A percentile compares a stretch with the other conserved stretches of the same genome.
Evolutionary conservation across 2,329 filamentous ascomycete genomes (phyloP).

Genomic region (Aspergillus chevalieri): DNA sequence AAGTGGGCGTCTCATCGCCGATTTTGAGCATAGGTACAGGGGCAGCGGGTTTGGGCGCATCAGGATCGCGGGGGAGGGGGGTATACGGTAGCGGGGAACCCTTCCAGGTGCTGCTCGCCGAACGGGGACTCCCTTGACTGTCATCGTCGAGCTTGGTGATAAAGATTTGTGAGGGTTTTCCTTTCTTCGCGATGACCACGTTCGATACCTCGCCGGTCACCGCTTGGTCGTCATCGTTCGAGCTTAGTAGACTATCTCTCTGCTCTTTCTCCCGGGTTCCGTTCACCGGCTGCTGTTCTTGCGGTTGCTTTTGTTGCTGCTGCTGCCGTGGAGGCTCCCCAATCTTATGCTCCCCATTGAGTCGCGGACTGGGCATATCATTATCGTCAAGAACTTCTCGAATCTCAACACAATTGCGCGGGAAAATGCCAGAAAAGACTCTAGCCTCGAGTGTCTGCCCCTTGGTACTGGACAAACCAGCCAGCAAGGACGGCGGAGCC

Average conservation of each 20-base stretch:
- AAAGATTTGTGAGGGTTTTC: slow-evolving; percentile 36
- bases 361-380: slow-evolving; percentile 38
- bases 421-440: slow-evolving; percentile 98
- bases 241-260: slow-evolving; percentile 23
- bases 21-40: slow-evolving; percentile 97
- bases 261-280: slow-evolving; percentile 20
- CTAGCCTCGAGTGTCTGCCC: slow-evolving; percentile 91
- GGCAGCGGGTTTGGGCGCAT: slow-evolving; percentile 67
- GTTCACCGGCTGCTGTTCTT: slow-evolving; percentile 16
- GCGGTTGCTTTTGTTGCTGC: neutral
- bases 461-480: slow-evolving; percentile 82
- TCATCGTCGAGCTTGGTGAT: slow-evolving; percentile 33
- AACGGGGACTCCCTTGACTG: slow-evolving; percentile 24
- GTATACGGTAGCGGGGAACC: slow-evolving; percentile 30
- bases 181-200: slow-evolving; percentile 31
- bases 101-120: slow-evolving; percentile 20
- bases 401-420: slow-evolving; percentile 87
- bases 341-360: slow-evolving; percentile 30
- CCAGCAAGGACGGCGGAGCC: slow-evolving; percentile 84
- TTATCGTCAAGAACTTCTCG: slow-evolving; percentile 80
- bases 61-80: slow-evolving; percentile 52
- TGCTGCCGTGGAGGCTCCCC: slow-evolving; percentile 17
- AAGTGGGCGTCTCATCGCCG: slow-evolving; percentile 92
- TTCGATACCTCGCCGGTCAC: slow-evolving; percentile 23
- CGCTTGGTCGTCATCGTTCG: slow-evolving; percentile 15